Base-by-base conservation (phyloP, 352 stramenopile species). In the Globisporangium rhizosaccharum region DNA sequence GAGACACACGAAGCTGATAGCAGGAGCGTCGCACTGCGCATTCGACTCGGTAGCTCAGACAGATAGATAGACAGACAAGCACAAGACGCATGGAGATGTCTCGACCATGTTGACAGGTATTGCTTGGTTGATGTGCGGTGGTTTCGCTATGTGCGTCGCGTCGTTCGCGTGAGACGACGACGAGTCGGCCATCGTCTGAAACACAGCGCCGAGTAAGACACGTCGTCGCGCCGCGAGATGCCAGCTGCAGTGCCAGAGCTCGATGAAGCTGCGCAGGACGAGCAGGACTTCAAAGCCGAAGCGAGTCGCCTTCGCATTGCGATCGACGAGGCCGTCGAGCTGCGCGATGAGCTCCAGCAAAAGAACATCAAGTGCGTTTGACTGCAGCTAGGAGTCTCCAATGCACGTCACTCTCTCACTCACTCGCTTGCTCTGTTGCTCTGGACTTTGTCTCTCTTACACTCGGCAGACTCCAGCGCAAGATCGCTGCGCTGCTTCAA, bases 281-380 rank as follows among this genome's bases (percentile, higher is more conserved):
- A 90, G 3, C 73, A 87, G 10, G 72, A 79, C 36, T 65, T 68
- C 11, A 57, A 61, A 41, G 63, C 66, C 25, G 78, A 88, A 54
- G 69, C 65, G 4, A 57, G 54, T 20, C 65, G 76, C 15, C 68
- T 93, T 28, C 81, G 77, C 18, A 57, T 59, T 0, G 69, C 70
- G 10, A 87, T 91, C 55, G 57, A 76, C 10, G 74, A 88, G 48
- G 73, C 75, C 28, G 57, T 66, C 33, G 74, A 89, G 50, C 60
- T 74, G 23, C 76, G 72, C 4, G 81, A 91, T 15, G 77, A 87
- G 62, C 63, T 91, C 3, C 81, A 91, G 64, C 81, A 89, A 53
- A 81, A 75, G 56, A 93, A 93, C 55, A 68, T 73, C 57, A 88
- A 83, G 74, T 82, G 53, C 9, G 69, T 75, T 2, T 4, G 9